Percentiles rank a stretch among this genome's conserved stretches.
Conservation (phyloP, 108 stramenopile species). For the Stephanodiscus triporus region DNA sequence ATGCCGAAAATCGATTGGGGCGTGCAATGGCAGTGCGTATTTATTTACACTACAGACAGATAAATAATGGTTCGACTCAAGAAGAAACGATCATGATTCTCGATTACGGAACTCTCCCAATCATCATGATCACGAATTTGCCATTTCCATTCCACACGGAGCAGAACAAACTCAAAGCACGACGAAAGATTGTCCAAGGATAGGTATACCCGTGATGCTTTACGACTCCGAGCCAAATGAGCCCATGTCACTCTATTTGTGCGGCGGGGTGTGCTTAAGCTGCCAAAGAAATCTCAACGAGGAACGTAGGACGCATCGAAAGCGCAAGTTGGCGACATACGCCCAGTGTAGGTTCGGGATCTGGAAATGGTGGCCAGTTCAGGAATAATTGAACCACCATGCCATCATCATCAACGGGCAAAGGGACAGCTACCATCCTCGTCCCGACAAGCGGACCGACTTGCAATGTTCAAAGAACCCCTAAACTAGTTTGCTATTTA, state of each 20-base stretch:
- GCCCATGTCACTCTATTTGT: conserved; percentile 67
- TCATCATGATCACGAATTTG: conserved; percentile 48
- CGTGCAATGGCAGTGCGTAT: conserved; percentile 84
- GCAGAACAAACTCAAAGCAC: conserved; percentile 65
- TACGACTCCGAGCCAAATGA: conserved; percentile 77
- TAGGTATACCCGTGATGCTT: conserved; percentile 73
- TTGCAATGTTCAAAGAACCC: too few species aligned
- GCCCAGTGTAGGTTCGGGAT: conserved; percentile 12
- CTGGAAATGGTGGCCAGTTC: conserved; percentile 20
- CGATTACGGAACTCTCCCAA: conserved; percentile 69
- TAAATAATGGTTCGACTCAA: conserved; percentile 88
- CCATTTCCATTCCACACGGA: conserved; percentile 66
- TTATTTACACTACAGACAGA: conserved; percentile 83
- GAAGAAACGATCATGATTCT: conserved; percentile 84
- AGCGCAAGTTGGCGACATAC: conserved; percentile 52
- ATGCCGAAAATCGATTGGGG: conserved; percentile 62
- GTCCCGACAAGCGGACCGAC: too few species aligned
- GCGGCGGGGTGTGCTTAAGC: conserved; percentile 80
- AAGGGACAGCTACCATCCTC: too few species aligned
- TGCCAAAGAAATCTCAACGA: conserved; percentile 85
- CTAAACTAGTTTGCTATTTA: too few species aligned
- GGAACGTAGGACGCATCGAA: conserved; percentile 76
- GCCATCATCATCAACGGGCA: conserved; percentile 79
- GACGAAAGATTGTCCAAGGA: conserved; percentile 58
- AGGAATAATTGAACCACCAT: conserved; percentile 56